Conservation (phyloP, 2,329 filamentous ascomycete species). For the Trichoderma koningiopsis region DNA sequence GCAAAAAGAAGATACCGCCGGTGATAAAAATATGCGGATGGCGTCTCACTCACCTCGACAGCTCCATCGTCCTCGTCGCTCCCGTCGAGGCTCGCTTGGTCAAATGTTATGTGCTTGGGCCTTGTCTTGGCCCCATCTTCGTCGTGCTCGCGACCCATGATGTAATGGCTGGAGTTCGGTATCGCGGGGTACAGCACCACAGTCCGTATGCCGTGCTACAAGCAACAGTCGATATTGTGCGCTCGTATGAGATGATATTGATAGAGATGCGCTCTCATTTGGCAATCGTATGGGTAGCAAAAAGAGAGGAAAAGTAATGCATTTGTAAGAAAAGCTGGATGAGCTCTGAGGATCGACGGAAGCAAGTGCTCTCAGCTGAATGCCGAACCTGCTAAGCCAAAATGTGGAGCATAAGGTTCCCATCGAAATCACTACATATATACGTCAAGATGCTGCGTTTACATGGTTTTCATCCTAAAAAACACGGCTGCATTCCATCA, state of each 20-base stretch:
- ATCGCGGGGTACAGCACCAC: conserved; percentile 13
- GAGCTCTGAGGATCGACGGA: conserved; percentile 3
- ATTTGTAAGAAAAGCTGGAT: not conserved
- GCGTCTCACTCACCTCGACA: conserved; percentile 51
- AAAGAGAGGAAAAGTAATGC: not conserved
- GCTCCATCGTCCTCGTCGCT: conserved; percentile 55
- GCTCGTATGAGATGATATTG: not conserved
- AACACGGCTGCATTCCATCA: not conserved
- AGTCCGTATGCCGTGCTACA: not conserved
- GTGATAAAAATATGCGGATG: not conserved
- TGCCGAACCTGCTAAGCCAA: conserved; percentile 8
- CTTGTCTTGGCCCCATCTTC: conserved; percentile 17
- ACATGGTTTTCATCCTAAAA: not conserved
- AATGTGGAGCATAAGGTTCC: conserved; percentile 9
- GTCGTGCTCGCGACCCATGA: conserved; percentile 25
- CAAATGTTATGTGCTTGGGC: conserved; percentile 29
- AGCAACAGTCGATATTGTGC: not conserved
- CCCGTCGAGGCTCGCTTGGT: conserved; percentile 44
- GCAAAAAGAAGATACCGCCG: not conserved
- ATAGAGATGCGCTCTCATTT: not conserved
- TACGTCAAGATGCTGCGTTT: not conserved
- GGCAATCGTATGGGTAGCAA: not conserved
- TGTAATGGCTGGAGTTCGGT: conserved; percentile 21
- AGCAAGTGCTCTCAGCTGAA: not conserved
- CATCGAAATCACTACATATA: not conserved